Conservation (phyloP, 2,329 filamentous ascomycete species). For the Alternaria novae-zelandiae region DNA sequence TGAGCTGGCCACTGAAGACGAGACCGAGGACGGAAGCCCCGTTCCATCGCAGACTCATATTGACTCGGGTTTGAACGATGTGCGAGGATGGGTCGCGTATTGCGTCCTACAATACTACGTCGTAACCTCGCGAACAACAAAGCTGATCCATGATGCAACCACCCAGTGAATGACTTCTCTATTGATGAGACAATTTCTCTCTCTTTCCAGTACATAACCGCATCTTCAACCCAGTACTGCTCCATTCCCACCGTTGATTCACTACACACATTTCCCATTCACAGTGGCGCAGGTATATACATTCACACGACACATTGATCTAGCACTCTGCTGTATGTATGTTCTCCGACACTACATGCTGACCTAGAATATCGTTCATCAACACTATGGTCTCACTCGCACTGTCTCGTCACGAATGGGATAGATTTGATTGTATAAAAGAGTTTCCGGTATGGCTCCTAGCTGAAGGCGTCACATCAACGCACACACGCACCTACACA, state of each 20-base stretch:
- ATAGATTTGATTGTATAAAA: not conserved
- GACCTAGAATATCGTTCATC: not conserved
- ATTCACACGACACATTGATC: not conserved
- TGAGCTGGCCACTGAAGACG: not conserved
- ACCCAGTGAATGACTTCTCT: not conserved
- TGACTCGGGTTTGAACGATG: no score
- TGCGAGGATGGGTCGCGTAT: not conserved
- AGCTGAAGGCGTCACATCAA: not conserved
- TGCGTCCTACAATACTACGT: not conserved
- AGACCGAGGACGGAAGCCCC: not conserved
- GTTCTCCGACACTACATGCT: not conserved
- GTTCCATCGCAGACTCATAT: not conserved
- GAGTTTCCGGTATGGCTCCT: not conserved
- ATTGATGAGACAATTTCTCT: not conserved
- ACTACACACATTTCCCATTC: not conserved
- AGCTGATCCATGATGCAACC: not conserved
- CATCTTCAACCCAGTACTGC: accelerated
- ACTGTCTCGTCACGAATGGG: not conserved
- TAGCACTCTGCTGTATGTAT: not conserved
- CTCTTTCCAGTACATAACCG: not conserved
- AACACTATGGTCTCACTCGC: not conserved
- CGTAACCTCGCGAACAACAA: not conserved
- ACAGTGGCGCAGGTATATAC: not conserved
- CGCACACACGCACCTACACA: not conserved
- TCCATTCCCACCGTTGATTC: not conserved